A percentile compares a stretch with the other conserved stretches of the same genome.
phyloP scores from a whole-genome alignment of 2,329 filamentous ascomycete species.

The Hypoxylon sp. region DNA sequence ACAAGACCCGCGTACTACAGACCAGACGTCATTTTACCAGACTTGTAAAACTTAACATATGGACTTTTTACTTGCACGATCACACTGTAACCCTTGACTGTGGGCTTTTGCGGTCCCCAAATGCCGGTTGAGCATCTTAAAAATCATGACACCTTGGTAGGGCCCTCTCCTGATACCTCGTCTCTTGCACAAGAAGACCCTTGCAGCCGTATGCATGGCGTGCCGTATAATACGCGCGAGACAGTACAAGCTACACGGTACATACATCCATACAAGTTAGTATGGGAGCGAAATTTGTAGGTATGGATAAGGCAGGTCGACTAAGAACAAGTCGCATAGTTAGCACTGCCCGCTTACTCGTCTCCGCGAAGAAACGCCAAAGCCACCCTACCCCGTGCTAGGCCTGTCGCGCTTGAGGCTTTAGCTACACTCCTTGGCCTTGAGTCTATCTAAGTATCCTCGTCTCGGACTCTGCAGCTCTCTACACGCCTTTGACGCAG shows the following conservation, averaged over 20 bases:
- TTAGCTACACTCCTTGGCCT: slow-evolving; percentile 33
- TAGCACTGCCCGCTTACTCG: slow-evolving; percentile 42
- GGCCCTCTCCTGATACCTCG: slow-evolving; percentile 21
- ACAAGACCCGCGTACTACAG: slow-evolving; percentile 17
- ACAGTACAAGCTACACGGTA: slow-evolving; percentile 37
- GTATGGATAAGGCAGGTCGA: slow-evolving; percentile 45
- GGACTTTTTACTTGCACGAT: slow-evolving; percentile 31
- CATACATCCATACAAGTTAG: too few species aligned
- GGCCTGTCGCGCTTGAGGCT: slow-evolving; percentile 38
- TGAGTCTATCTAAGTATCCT: slow-evolving; percentile 11
- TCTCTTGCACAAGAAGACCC: slow-evolving; percentile 37
- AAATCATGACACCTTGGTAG: slow-evolving; percentile 31
- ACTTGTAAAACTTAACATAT: slow-evolving; percentile 21
- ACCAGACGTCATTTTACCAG: slow-evolving; percentile 36
- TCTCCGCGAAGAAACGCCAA: slow-evolving; percentile 41
- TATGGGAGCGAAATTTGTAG: slow-evolving; percentile 18
- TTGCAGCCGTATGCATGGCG: slow-evolving; percentile 41
- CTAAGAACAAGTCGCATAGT: slow-evolving; percentile 37
- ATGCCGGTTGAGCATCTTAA: slow-evolving; percentile 36
- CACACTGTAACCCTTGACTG: slow-evolving; percentile 34
- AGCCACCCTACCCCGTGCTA: slow-evolving; percentile 43
- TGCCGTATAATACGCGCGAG: slow-evolving; percentile 35
- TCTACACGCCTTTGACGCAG: slow-evolving; percentile 41
- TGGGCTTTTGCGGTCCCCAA: slow-evolving; percentile 26
- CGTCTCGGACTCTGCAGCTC: slow-evolving; percentile 27